phyloP scores from a whole-genome alignment of 805 yeast species.

The Saccharomycopsis sp. region DNA sequence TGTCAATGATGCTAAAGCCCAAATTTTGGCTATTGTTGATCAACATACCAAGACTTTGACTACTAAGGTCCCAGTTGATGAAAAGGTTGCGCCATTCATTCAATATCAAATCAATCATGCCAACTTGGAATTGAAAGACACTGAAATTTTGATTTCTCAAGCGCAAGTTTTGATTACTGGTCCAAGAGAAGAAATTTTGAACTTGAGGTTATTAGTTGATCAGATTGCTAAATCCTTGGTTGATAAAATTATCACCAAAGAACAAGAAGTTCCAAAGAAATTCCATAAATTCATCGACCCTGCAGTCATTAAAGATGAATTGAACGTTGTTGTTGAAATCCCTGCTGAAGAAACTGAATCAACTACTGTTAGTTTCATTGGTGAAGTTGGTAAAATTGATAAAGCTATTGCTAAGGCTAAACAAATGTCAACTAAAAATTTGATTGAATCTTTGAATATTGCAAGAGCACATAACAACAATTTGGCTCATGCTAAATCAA shows the following conservation, averaged over 20 bases:
- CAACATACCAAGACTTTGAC: constrained; percentile 60
- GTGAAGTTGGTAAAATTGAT: constrained; percentile 50
- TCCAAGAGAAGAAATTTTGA: constrained; percentile 56
- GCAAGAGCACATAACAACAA: constrained; percentile 85
- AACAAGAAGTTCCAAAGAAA: constrained; percentile 56
- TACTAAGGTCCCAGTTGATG: constrained; percentile 40
- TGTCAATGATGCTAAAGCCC: constrained; percentile 61
- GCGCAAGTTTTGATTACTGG: constrained; percentile 56
- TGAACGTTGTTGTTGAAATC: constrained; percentile 49
- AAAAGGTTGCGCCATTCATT: constrained; percentile 30
- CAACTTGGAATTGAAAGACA: constrained; percentile 20
- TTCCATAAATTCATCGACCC: constrained; percentile 66
- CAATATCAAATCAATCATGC: constrained; percentile 24
- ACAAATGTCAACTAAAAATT: constrained; percentile 48
- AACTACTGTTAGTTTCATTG: constrained; percentile 52
- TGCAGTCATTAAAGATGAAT: constrained; percentile 43
- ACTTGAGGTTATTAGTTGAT: constrained; percentile 47
- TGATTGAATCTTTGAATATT: constrained; percentile 68
- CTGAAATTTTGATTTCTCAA: constrained; percentile 29
- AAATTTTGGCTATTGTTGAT: constrained; percentile 65
- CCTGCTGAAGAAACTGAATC: constrained; percentile 40
- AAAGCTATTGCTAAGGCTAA: constrained; percentile 60
- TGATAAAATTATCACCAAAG: constrained; percentile 41
- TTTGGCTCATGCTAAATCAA: constrained; percentile 63
- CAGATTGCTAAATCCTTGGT: constrained; percentile 37